Percentiles rank a stretch among this genome's conserved stretches.
These are phyloP conservation scores for Talaromyces stipitatus DNA, from an alignment of 495 filamentous ascomycete species.

Conservation along the genomic window DNA sequence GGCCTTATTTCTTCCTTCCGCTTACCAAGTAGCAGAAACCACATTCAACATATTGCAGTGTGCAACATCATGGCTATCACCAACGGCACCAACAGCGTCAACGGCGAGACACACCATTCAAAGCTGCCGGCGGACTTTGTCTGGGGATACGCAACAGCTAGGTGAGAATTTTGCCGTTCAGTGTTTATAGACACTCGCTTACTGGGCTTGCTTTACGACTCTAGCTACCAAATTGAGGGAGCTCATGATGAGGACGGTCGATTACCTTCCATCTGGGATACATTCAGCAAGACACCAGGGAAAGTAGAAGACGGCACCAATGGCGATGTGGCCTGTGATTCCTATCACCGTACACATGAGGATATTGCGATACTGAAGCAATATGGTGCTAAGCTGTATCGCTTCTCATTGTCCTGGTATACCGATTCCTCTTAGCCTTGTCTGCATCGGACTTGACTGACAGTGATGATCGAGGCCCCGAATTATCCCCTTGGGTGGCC, in stretches of 20 bases:
- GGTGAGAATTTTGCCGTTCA: slow-evolving; percentile 36
- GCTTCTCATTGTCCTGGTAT: slow-evolving; percentile 71
- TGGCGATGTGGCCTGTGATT: slow-evolving; percentile 67
- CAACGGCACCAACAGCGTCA: neutral
- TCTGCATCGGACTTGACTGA: neutral
- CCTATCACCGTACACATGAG: slow-evolving; percentile 64
- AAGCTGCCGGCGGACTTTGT: slow-evolving; percentile 65
- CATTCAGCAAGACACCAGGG: slow-evolving; percentile 63
- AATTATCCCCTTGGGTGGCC: slow-evolving; percentile 55
- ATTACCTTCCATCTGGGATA: slow-evolving; percentile 70
- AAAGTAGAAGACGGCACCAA: slow-evolving; percentile 66
- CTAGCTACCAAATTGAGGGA: slow-evolving; percentile 72
- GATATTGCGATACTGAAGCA: slow-evolving; percentile 66
- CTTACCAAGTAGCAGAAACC: neutral
- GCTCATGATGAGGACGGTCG: slow-evolving; percentile 59
- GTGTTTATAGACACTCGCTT: neutral
- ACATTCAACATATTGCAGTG: neutral
- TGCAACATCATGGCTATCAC: neutral
- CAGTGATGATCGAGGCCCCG: slow-evolving; percentile 42
- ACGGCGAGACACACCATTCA: slow-evolving; percentile 7
- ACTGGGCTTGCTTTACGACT: neutral
- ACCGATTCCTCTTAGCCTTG: neutral
- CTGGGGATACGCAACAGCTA: slow-evolving; percentile 78
- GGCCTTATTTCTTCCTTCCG: neutral
- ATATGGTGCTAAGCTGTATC: slow-evolving; percentile 56